Conservation (phyloP, 2,329 filamentous ascomycete species). For the Colletotrichum endophyticum region DNA sequence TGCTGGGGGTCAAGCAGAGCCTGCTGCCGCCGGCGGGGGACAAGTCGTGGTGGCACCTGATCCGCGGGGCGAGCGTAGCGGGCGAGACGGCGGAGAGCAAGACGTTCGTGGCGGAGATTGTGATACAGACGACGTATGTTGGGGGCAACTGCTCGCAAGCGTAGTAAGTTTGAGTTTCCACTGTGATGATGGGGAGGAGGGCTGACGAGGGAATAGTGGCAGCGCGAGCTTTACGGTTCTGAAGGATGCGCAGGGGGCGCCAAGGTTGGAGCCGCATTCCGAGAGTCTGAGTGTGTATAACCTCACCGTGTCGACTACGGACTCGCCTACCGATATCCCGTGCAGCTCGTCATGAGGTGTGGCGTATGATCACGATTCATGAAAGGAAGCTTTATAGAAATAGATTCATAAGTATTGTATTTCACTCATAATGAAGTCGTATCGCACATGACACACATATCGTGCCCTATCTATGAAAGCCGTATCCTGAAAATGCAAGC, state of each 20-base stretch:
- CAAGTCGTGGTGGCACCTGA: constrained; percentile 9
- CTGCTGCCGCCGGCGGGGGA: neutral
- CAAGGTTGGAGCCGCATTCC: constrained; percentile 3
- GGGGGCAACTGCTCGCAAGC: constrained; percentile 1
- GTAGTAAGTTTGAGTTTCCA: neutral
- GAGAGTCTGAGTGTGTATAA: constrained; percentile 6
- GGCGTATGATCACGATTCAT: neutral
- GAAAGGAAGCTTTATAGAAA: accelerated
- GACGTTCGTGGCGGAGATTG: constrained; percentile 5
- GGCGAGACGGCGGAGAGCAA: neutral
- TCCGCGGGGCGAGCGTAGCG: constrained; percentile 1
- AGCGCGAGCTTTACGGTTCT: constrained; percentile 6
- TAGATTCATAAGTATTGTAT: neutral
- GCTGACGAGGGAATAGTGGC: neutral
- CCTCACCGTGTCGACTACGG: constrained; percentile 1
- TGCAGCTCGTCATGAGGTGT: neutral
- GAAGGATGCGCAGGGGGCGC: neutral
- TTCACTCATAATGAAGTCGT: neutral
- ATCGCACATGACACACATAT: neutral
- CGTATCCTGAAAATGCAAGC: neutral
- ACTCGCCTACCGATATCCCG: constrained; percentile 1
- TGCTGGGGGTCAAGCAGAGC: constrained; percentile 6
- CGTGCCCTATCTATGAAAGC: neutral
- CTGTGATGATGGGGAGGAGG: no score
- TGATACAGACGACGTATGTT: constrained; percentile 8